A percentile compares a stretch with the other conserved stretches of the same genome.
Evolutionary conservation across 495 filamentous ascomycete species (phyloP).

Genomic region (Penicilliopsis zonata): DNA sequence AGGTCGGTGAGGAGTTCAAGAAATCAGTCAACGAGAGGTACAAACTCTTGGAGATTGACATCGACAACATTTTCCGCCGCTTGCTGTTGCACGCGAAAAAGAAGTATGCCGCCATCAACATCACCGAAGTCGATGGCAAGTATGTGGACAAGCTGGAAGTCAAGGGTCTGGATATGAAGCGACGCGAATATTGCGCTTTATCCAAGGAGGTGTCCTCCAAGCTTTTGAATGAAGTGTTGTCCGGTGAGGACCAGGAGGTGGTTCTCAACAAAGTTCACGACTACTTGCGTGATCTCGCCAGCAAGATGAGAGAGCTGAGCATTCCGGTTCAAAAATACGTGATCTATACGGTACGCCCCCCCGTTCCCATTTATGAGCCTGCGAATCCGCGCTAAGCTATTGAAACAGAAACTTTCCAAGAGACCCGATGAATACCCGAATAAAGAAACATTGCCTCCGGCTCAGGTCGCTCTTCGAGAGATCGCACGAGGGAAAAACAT

Average conservation of each 20-base stretch:
- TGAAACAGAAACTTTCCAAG: slow-evolving; percentile 74
- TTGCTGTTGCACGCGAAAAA: slow-evolving; percentile 95
- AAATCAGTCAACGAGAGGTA: slow-evolving; percentile 80
- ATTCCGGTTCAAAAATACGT: slow-evolving; percentile 80
- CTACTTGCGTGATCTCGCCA: slow-evolving; percentile 69
- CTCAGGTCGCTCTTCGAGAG: slow-evolving; percentile 84
- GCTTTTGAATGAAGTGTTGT: slow-evolving; percentile 82
- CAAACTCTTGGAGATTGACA: slow-evolving; percentile 86
- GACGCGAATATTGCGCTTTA: slow-evolving; percentile 88
- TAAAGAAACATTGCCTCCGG: slow-evolving; percentile 88
- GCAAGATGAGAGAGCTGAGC: slow-evolving; percentile 66
- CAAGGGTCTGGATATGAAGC: slow-evolving; percentile 95
- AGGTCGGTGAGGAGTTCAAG: slow-evolving; percentile 76
- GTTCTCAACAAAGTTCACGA: slow-evolving; percentile 87
- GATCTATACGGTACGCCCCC: slow-evolving; percentile 63
- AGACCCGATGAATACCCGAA: slow-evolving; percentile 87
- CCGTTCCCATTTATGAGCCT: background rate
- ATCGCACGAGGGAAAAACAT: slow-evolving; percentile 77
- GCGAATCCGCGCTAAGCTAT: slow-evolving; percentile 5
- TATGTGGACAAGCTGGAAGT: slow-evolving; percentile 91
- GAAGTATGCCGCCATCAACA: slow-evolving; percentile 96
- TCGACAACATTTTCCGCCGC: slow-evolving; percentile 92
- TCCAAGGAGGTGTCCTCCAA: slow-evolving; percentile 82
- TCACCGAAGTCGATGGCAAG: slow-evolving; percentile 80
- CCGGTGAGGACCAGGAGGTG: slow-evolving; percentile 81